Base-by-base conservation (phyloP, 352 stramenopile genomes). In the Globisporangium nunn region DNA sequence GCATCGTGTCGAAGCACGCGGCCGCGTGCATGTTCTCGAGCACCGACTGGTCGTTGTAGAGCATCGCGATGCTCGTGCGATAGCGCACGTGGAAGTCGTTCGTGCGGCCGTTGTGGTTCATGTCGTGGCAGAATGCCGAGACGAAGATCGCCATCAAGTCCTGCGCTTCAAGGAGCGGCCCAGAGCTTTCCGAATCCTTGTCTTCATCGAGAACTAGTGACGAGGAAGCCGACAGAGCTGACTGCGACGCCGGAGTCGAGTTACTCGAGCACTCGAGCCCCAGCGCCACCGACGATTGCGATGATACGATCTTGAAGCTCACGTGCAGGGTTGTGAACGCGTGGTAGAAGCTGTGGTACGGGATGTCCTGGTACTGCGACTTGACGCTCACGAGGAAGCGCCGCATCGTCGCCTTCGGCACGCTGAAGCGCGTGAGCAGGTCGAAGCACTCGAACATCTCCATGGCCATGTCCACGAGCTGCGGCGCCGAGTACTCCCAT, bases 11-110 rank as follows among this genome's bases (percentile, higher is more conserved):
- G 44, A 91, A 93, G 59, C 84, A 91, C 8, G 79, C 74, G 4
- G 80, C 81, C 0, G 85, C 75, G 53, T 95, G 86, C 74, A 94
- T 90, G 59, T 95, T 96, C 66, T 96, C 87, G 10, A 96, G 71
- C 29, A 96, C 87, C 0, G 79, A 91, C 51, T 87, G 72, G 64
- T 96, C 84, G 59, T 95, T 94, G 68, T 96, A 96, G 12, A 86
- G 70, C 70, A 91, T 76, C 44, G 87, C 87, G 46, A 93, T 71
- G 30, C 72, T 75, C 41, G 82, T 91, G 52, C 70, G 73, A 50
- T 77, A 75, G 8, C 86, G 72, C 49, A 93, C 85, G 62, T 96
- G 81, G 56, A 96, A 96, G 61, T 88, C 81, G 70, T 96, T 96
- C 29, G 82, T 95, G 48, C 84, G 75, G 11, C 80, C 87, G 37